phyloP scores from a whole-genome alignment of 2,329 filamentous ascomycete species.

The Xylaria sp. region DNA sequence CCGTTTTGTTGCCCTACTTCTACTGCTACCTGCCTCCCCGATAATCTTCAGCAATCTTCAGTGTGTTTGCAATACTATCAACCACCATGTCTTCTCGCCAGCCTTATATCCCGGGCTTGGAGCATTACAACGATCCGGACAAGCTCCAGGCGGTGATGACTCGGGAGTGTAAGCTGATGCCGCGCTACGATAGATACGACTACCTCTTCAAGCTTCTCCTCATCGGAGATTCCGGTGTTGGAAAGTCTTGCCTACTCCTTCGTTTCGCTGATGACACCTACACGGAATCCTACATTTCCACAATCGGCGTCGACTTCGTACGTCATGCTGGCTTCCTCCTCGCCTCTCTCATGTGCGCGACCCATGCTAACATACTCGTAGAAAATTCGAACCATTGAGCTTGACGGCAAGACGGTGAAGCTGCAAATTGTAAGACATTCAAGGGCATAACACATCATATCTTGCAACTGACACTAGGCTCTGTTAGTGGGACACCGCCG shows the following conservation, averaged over 20 bases:
- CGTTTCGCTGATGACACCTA: conserved; percentile 99
- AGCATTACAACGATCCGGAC: conserved; percentile 39
- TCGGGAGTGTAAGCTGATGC: conserved; percentile 25
- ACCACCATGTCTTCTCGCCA: conserved; percentile 30
- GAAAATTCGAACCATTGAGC: conserved; percentile 99
- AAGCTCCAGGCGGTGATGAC: conserved; percentile 40
- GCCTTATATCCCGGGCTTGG: conserved; percentile 35
- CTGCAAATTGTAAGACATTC: conserved; percentile 85
- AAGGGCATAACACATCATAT: not conserved
- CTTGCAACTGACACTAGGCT: conserved; percentile 47
- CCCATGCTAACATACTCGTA: conserved; percentile 51
- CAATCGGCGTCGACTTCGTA: conserved; percentile 99
- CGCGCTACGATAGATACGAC: conserved; percentile 81
- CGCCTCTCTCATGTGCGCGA: conserved; percentile 45
- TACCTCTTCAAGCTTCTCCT: conserved; percentile 99
- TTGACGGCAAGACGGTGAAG: conserved; percentile 99
- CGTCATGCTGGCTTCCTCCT: conserved; percentile 52
- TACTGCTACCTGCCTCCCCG: conserved; percentile 2
- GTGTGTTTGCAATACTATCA: conserved; percentile 7
- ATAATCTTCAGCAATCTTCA: conserved; percentile 32
- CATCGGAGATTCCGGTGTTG: conserved; percentile 99
- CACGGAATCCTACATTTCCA: conserved; percentile 99
- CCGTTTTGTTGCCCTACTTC: conserved; percentile 2
- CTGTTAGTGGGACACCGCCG: conserved; percentile 96
- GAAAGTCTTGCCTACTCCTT: conserved; percentile 98